Conservation (phyloP, 202 grass and related monocot genomes). For the Zoysia matrella region DNA sequence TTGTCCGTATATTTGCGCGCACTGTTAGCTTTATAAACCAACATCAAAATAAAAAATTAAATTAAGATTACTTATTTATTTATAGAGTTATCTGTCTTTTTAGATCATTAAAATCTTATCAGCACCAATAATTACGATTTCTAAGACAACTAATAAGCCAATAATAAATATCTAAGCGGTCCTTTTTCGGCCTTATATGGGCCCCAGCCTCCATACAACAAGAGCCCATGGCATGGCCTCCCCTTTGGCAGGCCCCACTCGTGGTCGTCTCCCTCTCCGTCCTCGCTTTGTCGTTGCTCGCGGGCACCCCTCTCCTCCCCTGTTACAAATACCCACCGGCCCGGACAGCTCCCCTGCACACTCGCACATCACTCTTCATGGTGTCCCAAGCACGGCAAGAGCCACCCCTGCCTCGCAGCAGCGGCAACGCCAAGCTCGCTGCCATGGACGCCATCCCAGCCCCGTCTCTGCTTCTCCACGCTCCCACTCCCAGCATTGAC, state of each 20-base stretch:
- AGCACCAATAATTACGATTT: too few species aligned
- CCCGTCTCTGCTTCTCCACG: constrained; percentile 25
- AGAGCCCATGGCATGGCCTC: background rate
- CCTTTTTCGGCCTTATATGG: constrained; percentile 8
- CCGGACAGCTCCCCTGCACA: constrained; percentile 35
- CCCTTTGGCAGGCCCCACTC: background rate
- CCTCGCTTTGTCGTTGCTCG: constrained; percentile 18
- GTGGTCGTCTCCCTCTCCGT: background rate
- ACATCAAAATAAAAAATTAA: too few species aligned
- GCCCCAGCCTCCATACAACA: background rate
- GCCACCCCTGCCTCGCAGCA: constrained; percentile 4
- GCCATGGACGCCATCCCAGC: constrained; percentile 57
- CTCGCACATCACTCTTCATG: constrained; percentile 48
- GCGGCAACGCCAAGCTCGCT: constrained; percentile 18
- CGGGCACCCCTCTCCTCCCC: constrained; percentile 5
- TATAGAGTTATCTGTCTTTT: too few species aligned
- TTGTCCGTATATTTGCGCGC: too few species aligned
- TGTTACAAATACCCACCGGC: constrained; percentile 68
- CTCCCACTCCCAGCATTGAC: constrained; percentile 48
- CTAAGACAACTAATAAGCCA: background rate
- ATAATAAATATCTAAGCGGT: background rate
- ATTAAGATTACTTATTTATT: too few species aligned
- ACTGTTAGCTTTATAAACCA: too few species aligned
- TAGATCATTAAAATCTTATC: too few species aligned
- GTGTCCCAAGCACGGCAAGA: constrained; percentile 47